Evolutionary conservation across 2,329 filamentous ascomycete genomes (phyloP).

Genomic region (Pyrenochaeta sp.): DNA sequence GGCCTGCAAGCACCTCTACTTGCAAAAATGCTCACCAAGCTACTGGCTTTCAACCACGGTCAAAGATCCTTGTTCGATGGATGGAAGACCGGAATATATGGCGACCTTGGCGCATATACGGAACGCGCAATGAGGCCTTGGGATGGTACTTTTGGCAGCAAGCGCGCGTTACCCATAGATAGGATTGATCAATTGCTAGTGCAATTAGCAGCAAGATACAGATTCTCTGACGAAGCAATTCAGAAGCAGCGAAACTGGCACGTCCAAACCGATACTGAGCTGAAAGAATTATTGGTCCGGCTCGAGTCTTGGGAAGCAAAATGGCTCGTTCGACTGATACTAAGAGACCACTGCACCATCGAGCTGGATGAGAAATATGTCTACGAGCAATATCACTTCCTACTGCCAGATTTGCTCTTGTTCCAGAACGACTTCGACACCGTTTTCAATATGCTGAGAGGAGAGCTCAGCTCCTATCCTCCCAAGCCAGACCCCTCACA

Average conservation of each 20-base stretch:
- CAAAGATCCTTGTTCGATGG: slow-evolving; percentile 68
- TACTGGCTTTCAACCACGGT: slow-evolving; percentile 70
- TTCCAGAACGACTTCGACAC: slow-evolving; percentile 73
- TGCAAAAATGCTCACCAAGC: slow-evolving; percentile 71
- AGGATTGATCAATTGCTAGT: slow-evolving; percentile 74
- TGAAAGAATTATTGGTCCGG: slow-evolving; percentile 54
- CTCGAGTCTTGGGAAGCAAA: slow-evolving; percentile 74
- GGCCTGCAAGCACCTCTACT: slow-evolving; percentile 69
- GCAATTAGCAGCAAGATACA: slow-evolving; percentile 71
- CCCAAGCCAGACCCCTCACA: slow-evolving; percentile 45
- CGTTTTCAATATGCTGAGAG: slow-evolving; percentile 65
- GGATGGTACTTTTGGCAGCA: slow-evolving; percentile 52
- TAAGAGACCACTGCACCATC: slow-evolving; percentile 78
- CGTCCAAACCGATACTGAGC: slow-evolving; percentile 32
- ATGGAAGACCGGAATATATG: slow-evolving; percentile 66
- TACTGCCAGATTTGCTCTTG: slow-evolving; percentile 73
- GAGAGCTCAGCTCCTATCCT: slow-evolving; percentile 50
- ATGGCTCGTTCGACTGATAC: slow-evolving; percentile 83
- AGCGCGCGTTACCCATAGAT: slow-evolving; percentile 66
- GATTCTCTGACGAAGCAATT: slow-evolving; percentile 72
- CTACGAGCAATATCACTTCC: slow-evolving; percentile 70
- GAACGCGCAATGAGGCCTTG: slow-evolving; percentile 70
- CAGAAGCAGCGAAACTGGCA: slow-evolving; percentile 28
- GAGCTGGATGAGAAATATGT: slow-evolving; percentile 66
- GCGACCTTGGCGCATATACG: slow-evolving; percentile 77